A percentile compares a stretch with the other conserved stretches of the same genome.
Conservation (phyloP, 2,329 filamentous ascomycete species). For the Neopestalotiopsis rosae region DNA sequence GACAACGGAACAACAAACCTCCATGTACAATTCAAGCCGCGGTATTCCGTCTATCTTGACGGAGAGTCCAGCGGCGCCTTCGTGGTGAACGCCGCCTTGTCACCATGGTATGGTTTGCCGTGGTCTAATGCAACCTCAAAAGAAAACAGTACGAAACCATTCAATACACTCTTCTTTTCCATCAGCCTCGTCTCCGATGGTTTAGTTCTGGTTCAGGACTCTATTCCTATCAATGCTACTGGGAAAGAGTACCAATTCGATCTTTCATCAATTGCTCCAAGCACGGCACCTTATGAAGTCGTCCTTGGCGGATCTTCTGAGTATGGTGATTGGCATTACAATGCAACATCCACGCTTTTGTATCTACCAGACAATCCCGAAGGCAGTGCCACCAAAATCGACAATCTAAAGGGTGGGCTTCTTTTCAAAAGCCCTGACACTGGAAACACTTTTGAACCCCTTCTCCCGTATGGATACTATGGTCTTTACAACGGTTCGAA, state of each 20-base stretch:
- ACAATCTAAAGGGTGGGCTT: slow-evolving; percentile 50
- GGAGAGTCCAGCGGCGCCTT: slow-evolving; percentile 47
- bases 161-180: slow-evolving; percentile 39
- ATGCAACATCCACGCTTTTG: slow-evolving; percentile 41
- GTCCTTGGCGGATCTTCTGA: slow-evolving; percentile 41
- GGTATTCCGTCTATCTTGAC: slow-evolving; percentile 52
- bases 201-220: slow-evolving; percentile 37
- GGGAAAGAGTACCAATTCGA: slow-evolving; percentile 44
- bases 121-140: slow-evolving; percentile 37
- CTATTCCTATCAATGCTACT: slow-evolving; percentile 40
- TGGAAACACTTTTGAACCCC: slow-evolving; percentile 40
- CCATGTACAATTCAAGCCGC: slow-evolving; percentile 49
- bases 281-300: slow-evolving; percentile 44
- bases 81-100: slow-evolving; percentile 48
- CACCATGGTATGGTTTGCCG: slow-evolving; percentile 43
- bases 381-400: slow-evolving; percentile 51
- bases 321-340: slow-evolving; percentile 38
- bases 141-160: slow-evolving; percentile 25
- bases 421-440: slow-evolving; percentile 44
- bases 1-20: slow-evolving; percentile 13
- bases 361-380: slow-evolving; percentile 49
- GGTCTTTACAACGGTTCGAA: slow-evolving; percentile 45
- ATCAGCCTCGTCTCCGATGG: slow-evolving; percentile 40
- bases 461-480: slow-evolving; percentile 52
- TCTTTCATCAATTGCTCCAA: slow-evolving; percentile 40